phyloP scores from a whole-genome alignment of 176 grass and related monocot species.

The Juncus effusus region DNA sequence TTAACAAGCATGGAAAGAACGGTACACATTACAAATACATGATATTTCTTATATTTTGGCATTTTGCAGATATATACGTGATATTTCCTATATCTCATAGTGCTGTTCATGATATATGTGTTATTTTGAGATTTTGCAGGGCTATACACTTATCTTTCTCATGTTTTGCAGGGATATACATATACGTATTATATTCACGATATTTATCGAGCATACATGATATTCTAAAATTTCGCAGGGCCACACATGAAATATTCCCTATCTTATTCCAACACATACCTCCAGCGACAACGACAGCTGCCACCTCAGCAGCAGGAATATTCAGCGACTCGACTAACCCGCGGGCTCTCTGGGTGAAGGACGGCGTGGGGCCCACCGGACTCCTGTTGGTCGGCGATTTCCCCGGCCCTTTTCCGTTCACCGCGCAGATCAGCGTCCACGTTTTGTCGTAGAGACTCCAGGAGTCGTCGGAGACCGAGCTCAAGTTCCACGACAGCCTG shows the following conservation, averaged over 20 bases:
- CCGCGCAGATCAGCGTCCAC: conserved; percentile 66
- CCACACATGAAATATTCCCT: not conserved
- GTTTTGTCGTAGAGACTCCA: conserved; percentile 86
- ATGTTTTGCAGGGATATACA: no score
- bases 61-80: no score
- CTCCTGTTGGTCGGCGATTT: conserved; percentile 52
- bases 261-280: conserved; percentile 27
- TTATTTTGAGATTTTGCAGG: no score
- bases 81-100: no score
- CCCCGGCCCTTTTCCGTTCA: conserved; percentile 73
- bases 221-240: not conserved
- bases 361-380: conserved; percentile 45
- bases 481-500: conserved; percentile 58
- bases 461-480: conserved; percentile 48
- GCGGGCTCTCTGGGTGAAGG: conserved; percentile 86
- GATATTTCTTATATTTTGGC: no score
- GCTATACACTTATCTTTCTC: no score
- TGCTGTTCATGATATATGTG: no score
- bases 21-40: no score
- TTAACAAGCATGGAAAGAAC: no score
- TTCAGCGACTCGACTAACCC: conserved; percentile 95
- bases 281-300: conserved; percentile 93
- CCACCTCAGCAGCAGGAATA: conserved; percentile 97
- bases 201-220: no score
- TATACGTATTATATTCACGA: no score